Evolutionary conservation across 176 grass and related monocot species (phyloP).

Genomic region (Musa troglodytarum): DNA sequence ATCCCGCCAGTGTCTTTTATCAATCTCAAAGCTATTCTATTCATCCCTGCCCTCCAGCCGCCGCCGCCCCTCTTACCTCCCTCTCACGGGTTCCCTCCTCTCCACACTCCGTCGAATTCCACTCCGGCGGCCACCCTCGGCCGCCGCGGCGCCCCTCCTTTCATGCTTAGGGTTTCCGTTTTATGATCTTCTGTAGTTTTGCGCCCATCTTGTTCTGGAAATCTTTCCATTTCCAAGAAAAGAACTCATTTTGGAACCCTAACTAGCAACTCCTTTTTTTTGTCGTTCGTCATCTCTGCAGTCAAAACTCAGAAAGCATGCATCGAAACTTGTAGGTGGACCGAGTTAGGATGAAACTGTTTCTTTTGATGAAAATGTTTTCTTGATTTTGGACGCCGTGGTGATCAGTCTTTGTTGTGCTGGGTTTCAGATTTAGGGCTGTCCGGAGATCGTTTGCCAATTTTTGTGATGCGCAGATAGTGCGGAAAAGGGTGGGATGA

Average conservation of each 20-base stretch:
- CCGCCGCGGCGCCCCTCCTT: too few relatives aligned
- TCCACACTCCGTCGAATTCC: too few relatives aligned
- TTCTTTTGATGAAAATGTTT: constrained; percentile 5
- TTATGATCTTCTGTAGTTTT: neutral
- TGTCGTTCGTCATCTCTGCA: neutral
- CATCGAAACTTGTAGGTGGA: neutral
- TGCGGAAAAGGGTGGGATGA: constrained; percentile 17
- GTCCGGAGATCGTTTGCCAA: constrained; percentile 25
- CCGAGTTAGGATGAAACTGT: neutral
- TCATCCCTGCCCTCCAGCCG: too few relatives aligned
- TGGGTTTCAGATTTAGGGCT: constrained; percentile 38
- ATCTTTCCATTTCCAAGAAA: neutral
- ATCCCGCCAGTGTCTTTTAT: too few relatives aligned
- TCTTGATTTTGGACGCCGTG: neutral
- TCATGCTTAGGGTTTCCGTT: too few relatives aligned
- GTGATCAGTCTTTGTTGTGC: neutral
- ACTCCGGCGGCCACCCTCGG: too few relatives aligned
- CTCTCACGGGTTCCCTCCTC: too few relatives aligned
- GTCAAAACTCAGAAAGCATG: neutral
- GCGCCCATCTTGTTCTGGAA: neutral
- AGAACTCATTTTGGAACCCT: neutral
- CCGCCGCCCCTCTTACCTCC: too few relatives aligned
- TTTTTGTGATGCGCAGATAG: constrained; percentile 17
- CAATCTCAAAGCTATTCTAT: too few relatives aligned
- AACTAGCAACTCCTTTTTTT: neutral